These are phyloP conservation scores for Fusarium pseudonygamai DNA, from an alignment of 2,329 filamentous ascomycete genomes.

Conservation along the genomic window DNA sequence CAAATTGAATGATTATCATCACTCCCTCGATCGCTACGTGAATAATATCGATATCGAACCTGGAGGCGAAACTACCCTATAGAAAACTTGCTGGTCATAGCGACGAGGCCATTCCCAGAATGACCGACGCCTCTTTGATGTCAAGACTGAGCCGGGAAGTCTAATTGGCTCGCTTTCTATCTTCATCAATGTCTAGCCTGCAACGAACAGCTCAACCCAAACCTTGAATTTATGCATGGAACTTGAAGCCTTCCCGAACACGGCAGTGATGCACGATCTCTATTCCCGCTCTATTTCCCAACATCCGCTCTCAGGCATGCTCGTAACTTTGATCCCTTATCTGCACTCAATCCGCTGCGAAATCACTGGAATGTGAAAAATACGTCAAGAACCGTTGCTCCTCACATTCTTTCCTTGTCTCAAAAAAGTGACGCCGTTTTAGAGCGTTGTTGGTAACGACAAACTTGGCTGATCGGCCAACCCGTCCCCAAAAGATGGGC, in stretches of 20 bases:
- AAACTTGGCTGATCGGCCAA: not conserved
- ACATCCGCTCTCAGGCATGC: not conserved
- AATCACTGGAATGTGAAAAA: not conserved
- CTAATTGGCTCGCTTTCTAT: not conserved
- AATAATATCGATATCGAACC: not conserved
- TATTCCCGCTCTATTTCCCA: not conserved
- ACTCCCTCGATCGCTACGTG: not conserved
- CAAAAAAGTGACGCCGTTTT: fast-evolving
- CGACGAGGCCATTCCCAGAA: not conserved
- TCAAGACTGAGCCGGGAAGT: fast-evolving
- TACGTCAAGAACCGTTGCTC: too few species aligned
- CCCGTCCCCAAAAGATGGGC: not conserved
- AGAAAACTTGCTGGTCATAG: not conserved
- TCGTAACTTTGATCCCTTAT: not conserved
- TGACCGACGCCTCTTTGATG: fast-evolving
- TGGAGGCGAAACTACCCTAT: not conserved
- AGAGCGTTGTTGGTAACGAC: not conserved
- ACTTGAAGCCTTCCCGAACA: not conserved
- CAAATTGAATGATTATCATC: fast-evolving
- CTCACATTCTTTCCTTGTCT: too few species aligned
- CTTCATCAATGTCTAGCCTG: not conserved
- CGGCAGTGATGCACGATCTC: not conserved
- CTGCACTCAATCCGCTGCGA: not conserved
- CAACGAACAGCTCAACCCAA: not conserved
- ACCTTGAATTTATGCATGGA: not conserved